Base-by-base conservation (phyloP, 1,139 yeast genomes). In the Yamadazyma oceani region DNA sequence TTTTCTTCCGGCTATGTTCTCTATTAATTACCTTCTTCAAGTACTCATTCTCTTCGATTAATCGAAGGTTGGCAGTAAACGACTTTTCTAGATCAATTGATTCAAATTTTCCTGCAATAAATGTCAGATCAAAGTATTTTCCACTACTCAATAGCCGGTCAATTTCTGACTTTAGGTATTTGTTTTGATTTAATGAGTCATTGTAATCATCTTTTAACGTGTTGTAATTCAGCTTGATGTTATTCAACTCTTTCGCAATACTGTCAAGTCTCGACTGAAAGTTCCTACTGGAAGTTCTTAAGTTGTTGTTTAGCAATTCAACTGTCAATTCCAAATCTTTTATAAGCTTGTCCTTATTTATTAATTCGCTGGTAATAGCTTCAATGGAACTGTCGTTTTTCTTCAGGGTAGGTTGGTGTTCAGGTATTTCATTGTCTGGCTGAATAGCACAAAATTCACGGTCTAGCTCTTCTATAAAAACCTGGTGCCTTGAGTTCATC, bases 271-370 rank as follows among this genome's bases (percentile, higher is more conserved):
- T 57, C 48, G 17, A 55, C 40, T 39, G 33, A 23, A 64, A 55
- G 23, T 51, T 56, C n/a, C 49, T 55, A 31, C 63, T 64, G 17
- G 43, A 13, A 11, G 59, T 62, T 10, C 56, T 53, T 56, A 78
- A 60, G 48, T 69, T 73, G 16, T 64, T 62, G 43, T 69, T 73
- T 31, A 73, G 51, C 11, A 71, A 53, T 8, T 64, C 62, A 8
- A 75, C 57, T 41, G 72, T 75, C 42, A 74, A 61, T 26, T 66
- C 64, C 12, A 65, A 51, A 23, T 59, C 69, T n/a, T 55, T 56
- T 15, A 75, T 57, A 13, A 53, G 44, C 32, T 55, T 55, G 32
- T 72, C 74, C 29, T 66, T 64, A 16, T 59, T 64, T 3, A 53
- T 21, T n/a, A 49, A 32, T 8, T 38, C 27, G 10, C 14, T 22